Percentiles rank a stretch among this genome's conserved stretches.
Evolutionary conservation across 805 yeast species (phyloP).

Genomic region (Grigorovia jiainica): DNA sequence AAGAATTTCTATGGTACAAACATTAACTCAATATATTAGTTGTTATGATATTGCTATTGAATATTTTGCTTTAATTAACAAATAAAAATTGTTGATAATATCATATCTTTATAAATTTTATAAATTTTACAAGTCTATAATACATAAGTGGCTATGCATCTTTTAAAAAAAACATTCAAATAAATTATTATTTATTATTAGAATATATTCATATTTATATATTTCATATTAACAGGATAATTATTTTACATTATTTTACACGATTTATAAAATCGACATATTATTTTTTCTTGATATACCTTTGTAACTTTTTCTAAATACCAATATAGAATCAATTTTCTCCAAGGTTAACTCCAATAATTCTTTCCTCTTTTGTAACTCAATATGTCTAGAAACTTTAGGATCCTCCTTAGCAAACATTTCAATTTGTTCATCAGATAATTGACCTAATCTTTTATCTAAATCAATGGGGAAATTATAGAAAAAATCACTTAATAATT

Average conservation of each 20-base stretch:
- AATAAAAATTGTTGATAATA: background rate
- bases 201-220: background rate
- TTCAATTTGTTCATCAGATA: constrained; percentile 73
- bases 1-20: constrained; percentile 71
- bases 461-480: constrained; percentile 93
- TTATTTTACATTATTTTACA: too few species aligned
- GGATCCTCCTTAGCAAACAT: constrained; percentile 92
- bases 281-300: constrained; percentile 6
- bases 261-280: too few species aligned
- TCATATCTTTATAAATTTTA: background rate
- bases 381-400: constrained; percentile 79
- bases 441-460: constrained; percentile 56
- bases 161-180: background rate
- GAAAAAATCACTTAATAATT: constrained; percentile 85
- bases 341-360: constrained; percentile 71
- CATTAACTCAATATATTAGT: constrained; percentile 56
- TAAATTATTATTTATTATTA: background rate
- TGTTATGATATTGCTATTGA: constrained; percentile 51
- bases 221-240: background rate
- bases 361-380: constrained; percentile 87
- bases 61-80: constrained; percentile 19
- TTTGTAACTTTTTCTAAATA: constrained; percentile 30
- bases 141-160: background rate
- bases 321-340: constrained; percentile 58
- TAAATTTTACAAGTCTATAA: background rate